Conservation (phyloP, 805 yeast species). For the Sungouiella thailandica region DNA sequence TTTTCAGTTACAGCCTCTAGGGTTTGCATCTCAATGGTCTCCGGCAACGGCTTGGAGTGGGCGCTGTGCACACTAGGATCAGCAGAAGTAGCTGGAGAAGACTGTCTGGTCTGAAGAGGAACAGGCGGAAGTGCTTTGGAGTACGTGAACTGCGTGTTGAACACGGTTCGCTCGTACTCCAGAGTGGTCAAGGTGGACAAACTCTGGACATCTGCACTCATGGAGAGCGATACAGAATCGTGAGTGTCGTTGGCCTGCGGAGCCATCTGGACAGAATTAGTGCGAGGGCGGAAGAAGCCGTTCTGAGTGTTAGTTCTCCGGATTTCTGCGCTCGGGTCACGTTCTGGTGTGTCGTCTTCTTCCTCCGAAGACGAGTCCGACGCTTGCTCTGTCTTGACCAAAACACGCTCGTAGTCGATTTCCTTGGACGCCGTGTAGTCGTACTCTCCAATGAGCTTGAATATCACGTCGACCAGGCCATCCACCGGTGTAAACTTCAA, state of each 20-base stretch:
- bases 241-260: conserved; percentile 1
- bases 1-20: no score
- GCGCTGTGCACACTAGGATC: background rate
- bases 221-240: no score
- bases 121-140: conserved; percentile 11
- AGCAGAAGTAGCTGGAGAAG: background rate
- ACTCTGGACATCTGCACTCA: conserved; percentile 23
- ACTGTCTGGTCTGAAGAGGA: conserved; percentile 1
- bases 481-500: conserved; percentile 89
- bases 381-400: conserved; percentile 4
- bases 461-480: conserved; percentile 67
- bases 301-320: background rate
- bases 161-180: conserved; percentile 34
- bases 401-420: conserved; percentile 10
- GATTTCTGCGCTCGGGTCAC: background rate
- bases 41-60: no score
- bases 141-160: conserved; percentile 31
- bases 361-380: background rate
- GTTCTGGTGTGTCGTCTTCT: background rate
- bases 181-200: conserved; percentile 32
- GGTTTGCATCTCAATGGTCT: no score
- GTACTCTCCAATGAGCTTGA: conserved; percentile 66
- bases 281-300: background rate
- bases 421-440: conserved; percentile 30
- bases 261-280: conserved; percentile 1